phyloP scores from a whole-genome alignment of 2,329 filamentous ascomycete species.

The Dactylellina parvicollis region DNA sequence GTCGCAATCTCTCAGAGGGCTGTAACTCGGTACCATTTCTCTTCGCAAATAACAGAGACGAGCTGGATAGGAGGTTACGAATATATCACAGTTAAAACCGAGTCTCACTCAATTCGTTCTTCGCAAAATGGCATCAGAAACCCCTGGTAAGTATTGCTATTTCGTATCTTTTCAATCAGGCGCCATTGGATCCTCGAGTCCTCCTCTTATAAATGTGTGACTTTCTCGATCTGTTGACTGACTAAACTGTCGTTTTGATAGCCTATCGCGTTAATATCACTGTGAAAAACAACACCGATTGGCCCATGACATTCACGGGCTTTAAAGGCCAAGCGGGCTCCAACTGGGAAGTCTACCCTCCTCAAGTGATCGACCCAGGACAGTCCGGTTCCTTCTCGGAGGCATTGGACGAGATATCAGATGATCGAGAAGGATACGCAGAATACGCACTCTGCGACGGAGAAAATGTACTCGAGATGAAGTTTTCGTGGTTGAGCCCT shows the following conservation, averaged over 20 bases:
- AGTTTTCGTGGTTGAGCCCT: slow-evolving; percentile 34
- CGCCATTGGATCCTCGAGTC: too few species aligned
- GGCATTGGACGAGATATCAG: slow-evolving; percentile 4
- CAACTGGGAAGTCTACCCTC: slow-evolving; percentile 17
- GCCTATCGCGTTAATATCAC: slow-evolving; percentile 30
- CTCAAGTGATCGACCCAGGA: slow-evolving; percentile 29
- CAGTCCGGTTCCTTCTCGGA: slow-evolving; percentile 17
- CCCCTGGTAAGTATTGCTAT: too few species aligned
- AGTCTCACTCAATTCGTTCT: too few species aligned
- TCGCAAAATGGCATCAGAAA: too few species aligned
- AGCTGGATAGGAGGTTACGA: too few species aligned
- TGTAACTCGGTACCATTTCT: too few species aligned
- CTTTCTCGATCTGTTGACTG: too few species aligned
- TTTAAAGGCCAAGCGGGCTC: slow-evolving; percentile 10
- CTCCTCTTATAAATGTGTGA: too few species aligned
- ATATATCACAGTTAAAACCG: too few species aligned
- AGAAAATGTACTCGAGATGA: slow-evolving; percentile 34
- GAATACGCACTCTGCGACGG: slow-evolving; percentile 40
- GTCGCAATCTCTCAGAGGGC: too few species aligned
- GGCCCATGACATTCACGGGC: slow-evolving; percentile 34
- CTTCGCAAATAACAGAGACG: too few species aligned
- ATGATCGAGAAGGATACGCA: slow-evolving; percentile 11
- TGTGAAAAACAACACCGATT: slow-evolving; percentile 32
- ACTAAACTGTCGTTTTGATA: neutral
- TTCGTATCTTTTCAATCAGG: too few species aligned